These are phyloP conservation scores for Coleophoma eucalyptorum DNA, from an alignment of 2,329 filamentous ascomycete species.

Conservation along the genomic window DNA sequence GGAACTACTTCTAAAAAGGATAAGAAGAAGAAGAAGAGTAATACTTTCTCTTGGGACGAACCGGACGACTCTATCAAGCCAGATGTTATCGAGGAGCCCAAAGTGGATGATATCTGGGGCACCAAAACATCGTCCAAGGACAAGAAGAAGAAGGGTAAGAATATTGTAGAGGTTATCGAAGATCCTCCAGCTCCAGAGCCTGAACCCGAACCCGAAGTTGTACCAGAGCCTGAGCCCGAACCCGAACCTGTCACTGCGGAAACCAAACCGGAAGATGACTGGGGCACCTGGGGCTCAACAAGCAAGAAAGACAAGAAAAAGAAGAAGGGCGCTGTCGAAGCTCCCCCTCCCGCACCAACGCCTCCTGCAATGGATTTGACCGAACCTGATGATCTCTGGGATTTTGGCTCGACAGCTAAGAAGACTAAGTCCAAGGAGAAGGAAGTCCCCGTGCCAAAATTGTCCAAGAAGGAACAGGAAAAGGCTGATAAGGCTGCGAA, in stretches of 20 bases:
- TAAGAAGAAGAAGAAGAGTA: conserved; percentile 22
- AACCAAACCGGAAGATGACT: conserved; percentile 35
- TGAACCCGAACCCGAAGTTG: conserved; percentile 36
- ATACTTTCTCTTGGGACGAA: conserved; percentile 14
- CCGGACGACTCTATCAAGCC: conserved; percentile 32
- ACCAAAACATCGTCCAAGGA: conserved; percentile 17
- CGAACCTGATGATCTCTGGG: conserved; percentile 37
- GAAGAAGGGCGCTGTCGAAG: conserved; percentile 35
- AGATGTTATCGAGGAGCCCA: conserved; percentile 45
- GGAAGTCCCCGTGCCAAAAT: conserved; percentile 25
- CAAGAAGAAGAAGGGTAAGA: conserved; percentile 52
- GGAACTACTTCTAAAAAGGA: conserved; percentile 24
- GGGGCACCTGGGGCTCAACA: conserved; percentile 40
- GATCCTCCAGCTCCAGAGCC: conserved; percentile 42
- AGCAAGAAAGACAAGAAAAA: conserved; percentile 39
- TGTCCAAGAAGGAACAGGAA: conserved; percentile 46
- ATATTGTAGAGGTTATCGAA: conserved; percentile 43
- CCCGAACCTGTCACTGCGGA: not conserved
- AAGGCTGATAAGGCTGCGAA: conserved; percentile 43
- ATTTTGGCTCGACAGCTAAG: conserved; percentile 24
- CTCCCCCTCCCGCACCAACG: conserved; percentile 44
- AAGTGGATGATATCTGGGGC: conserved; percentile 33
- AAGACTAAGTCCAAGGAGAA: conserved; percentile 40
- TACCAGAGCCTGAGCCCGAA: conserved; percentile 30
- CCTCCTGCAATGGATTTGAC: conserved; percentile 43